Conservation (phyloP, 2,329 filamentous ascomycete species). For the Blastomyces percursus region DNA sequence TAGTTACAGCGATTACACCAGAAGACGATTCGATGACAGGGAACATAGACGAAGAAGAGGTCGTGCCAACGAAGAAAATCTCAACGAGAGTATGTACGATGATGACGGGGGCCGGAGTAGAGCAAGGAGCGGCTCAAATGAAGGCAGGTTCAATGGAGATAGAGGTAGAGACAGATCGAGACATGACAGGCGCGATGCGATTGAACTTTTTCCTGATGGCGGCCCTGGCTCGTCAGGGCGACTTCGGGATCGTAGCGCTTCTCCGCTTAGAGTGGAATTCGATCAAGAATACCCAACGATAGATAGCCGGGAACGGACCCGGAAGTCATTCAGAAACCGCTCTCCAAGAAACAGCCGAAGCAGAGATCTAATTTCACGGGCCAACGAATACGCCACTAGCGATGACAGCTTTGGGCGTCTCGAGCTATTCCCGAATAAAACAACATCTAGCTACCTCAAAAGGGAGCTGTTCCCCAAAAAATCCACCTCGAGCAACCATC, state of each 20-base stretch:
- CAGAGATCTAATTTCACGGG: constrained; percentile 22
- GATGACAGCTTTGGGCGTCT: constrained; percentile 29
- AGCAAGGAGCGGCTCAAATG: constrained; percentile 9
- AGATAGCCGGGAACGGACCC: constrained; percentile 28
- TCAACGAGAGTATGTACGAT: constrained; percentile 73
- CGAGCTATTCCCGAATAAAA: constrained; percentile 39
- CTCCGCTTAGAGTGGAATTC: constrained; percentile 45
- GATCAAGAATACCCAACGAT: constrained; percentile 25
- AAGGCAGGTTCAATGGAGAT: constrained; percentile 23
- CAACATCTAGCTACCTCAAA: constrained; percentile 33
- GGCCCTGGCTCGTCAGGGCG: constrained; percentile 32
- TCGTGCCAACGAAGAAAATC: constrained; percentile 46
- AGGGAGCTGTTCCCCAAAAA: constrained; percentile 51
- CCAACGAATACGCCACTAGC: constrained; percentile 23
- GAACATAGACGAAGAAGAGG: constrained; percentile 36
- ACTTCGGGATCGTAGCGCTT: constrained; percentile 50
- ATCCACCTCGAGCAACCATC: constrained; percentile 31
- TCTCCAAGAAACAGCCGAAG: constrained; percentile 23
- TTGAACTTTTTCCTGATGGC: constrained; percentile 31
- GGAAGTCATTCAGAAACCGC: constrained; percentile 32
- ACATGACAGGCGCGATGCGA: constrained; percentile 8
- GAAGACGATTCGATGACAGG: constrained; percentile 52
- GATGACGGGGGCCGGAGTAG: constrained; percentile 43
- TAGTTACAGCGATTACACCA: constrained; percentile 34
- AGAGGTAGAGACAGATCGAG: constrained; percentile 23